phyloP scores from a whole-genome alignment of 768 basidiomycete genomes.

The Saitozyma sp. region DNA sequence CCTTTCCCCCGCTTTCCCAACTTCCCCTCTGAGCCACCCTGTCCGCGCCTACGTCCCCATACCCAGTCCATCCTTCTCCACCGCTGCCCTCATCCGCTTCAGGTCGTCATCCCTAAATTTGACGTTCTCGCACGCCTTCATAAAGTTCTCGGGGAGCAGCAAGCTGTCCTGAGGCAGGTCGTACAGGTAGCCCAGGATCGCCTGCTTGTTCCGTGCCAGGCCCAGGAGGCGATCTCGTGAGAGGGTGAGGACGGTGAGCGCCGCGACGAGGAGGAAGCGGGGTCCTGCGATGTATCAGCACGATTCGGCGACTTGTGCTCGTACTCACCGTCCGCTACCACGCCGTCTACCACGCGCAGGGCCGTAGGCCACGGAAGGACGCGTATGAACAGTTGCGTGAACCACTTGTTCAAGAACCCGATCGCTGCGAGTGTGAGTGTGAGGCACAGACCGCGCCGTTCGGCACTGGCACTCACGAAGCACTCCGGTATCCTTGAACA shows the following conservation, averaged over 20 bases:
- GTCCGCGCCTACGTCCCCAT: no score
- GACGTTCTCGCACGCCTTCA: slow-evolving; percentile 37
- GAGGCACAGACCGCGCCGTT: background rate
- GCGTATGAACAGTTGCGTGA: slow-evolving; percentile 40
- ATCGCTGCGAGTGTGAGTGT: slow-evolving; percentile 26
- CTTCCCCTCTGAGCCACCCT: no score
- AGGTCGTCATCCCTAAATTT: slow-evolving; percentile 43
- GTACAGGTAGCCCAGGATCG: slow-evolving; percentile 31
- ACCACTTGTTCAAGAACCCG: slow-evolving; percentile 42
- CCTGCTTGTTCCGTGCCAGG: slow-evolving; percentile 21
- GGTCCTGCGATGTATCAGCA: slow-evolving; percentile 25
- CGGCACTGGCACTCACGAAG: slow-evolving; percentile 35
- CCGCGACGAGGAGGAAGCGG: slow-evolving; percentile 39
- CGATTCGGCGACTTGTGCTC: background rate
- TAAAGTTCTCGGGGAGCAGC: slow-evolving; percentile 44
- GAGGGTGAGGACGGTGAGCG: slow-evolving; percentile 38
- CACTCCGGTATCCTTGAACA: slow-evolving; percentile 32
- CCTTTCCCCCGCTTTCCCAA: no score
- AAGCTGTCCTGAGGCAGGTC: slow-evolving; percentile 40
- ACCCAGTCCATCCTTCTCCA: slow-evolving; percentile 16
- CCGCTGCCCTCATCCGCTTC: slow-evolving; percentile 27
- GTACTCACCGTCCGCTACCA: slow-evolving; percentile 42
- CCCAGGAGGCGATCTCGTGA: slow-evolving; percentile 37
- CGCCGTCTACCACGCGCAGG: slow-evolving; percentile 39
- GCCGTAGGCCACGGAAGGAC: slow-evolving; percentile 46